Base-by-base conservation (phyloP, 495 filamentous ascomycete species). In the Penicillium macrosclerotiorum region DNA sequence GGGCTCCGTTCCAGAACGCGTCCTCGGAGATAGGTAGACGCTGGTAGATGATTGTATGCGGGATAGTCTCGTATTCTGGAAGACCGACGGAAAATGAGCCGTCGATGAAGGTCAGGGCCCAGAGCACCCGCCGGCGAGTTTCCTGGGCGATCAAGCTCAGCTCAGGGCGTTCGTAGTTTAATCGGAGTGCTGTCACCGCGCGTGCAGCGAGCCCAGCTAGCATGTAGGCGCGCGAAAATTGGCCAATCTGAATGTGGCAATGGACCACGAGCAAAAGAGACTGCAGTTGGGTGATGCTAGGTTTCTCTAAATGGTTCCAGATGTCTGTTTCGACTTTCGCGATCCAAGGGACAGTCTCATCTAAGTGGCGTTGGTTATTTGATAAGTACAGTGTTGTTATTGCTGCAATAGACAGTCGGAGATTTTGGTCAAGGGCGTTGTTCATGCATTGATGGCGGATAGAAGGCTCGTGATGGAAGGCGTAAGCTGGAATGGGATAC, bases 81-180 rank as follows among this genome's bases (percentile, higher is more conserved):
- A 59, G 30, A 4, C 56, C 56, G 1, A 59, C 52, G 6, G 56
- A 52, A 17, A 55, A 59, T 0, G 32, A 40, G 0, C 44, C 48
- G 16, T 55, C 56, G 0, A 59, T 33, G 9, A 30, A 45, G 8
- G 39, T 52, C 8, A 59, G 29, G 17, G 52, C 37, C 56, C 56
- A 59, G 3, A 59, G 36, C 6, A 49, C 48, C 12, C 56, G 42
- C n/a, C 56, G 45, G 3, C 56, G 41, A 14, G 40, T 55, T 27
- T 59, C 56, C 31, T 59, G 52, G 11, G 48, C 42, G 11, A 55
- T 33, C 9, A 45, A 46, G n/a, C 45, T 46, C 5, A 59, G 38
- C 9, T 59, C 45, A 2, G 49, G 49, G 3, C 45, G 45, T 12
- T 55, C 56, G 30, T 59, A 46, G 27, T 55, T 59, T 18, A 55